Percentiles rank a stretch among this genome's conserved stretches.
phyloP scores from a whole-genome alignment of 495 filamentous ascomycete species.

The Penicillium cataractarum region DNA sequence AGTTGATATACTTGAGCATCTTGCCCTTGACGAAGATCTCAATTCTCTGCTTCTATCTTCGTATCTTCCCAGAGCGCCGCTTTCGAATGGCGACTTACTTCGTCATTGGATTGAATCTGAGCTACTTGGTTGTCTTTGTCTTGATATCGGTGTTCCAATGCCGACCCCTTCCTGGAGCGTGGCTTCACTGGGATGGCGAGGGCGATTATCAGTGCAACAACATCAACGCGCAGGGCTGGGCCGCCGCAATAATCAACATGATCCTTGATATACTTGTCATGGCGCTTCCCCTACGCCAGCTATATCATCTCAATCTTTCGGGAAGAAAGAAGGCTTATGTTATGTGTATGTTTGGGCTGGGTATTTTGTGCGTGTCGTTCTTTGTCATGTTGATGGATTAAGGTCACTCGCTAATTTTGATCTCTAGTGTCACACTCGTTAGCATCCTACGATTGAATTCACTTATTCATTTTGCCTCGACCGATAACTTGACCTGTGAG shows the following conservation, averaged over 20 bases:
- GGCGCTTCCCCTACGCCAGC: conserved; percentile 41
- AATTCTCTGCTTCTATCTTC: conserved; percentile 44
- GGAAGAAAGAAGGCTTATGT: conserved; percentile 35
- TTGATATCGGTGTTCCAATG: conserved; percentile 49
- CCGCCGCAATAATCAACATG: conserved; percentile 48
- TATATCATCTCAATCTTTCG: conserved; percentile 37
- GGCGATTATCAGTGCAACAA: conserved; percentile 43
- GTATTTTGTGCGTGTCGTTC: conserved; percentile 36
- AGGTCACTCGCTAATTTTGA: conserved; percentile 6
- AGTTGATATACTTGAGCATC: conserved; percentile 40
- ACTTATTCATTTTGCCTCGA: conserved; percentile 37
- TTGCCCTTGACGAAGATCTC: conserved; percentile 45
- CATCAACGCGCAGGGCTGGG: conserved; percentile 46
- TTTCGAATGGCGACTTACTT: conserved; percentile 35
- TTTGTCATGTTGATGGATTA: background rate
- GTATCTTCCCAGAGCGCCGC: conserved; percentile 42
- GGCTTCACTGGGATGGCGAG: conserved; percentile 45
- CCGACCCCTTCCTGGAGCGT: conserved; percentile 42
- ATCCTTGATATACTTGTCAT: conserved; percentile 51
- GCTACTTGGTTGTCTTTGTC: conserved; percentile 44
- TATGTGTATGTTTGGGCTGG: conserved; percentile 42
- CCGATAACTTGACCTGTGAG: conserved; percentile 39
- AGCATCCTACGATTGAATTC: conserved; percentile 41
- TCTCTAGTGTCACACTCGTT: conserved; percentile 36
- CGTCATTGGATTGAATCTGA: conserved; percentile 40